phyloP scores from a whole-genome alignment of 1,284 basidiomycete genomes.

The Calocybe gambosa region DNA sequence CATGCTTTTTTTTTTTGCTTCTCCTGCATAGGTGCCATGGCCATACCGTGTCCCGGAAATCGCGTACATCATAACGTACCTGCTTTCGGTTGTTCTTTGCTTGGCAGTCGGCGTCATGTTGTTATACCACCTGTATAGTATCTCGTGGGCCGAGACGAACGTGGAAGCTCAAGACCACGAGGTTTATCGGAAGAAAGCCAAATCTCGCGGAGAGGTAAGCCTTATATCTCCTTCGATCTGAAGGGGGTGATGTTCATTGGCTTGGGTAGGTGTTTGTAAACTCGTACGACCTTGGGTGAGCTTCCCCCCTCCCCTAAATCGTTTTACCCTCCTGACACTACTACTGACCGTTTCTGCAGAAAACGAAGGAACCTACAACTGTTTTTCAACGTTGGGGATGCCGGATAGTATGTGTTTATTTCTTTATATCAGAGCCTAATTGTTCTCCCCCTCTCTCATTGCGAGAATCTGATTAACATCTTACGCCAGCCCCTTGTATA shows the following conservation, averaged over 20 bases:
- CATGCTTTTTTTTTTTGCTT: not conserved
- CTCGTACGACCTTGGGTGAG: conserved; percentile 84
- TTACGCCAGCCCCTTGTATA: conserved; percentile 55
- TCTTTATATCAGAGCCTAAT: not conserved
- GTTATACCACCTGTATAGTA: conserved; percentile 73
- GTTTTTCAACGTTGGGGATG: conserved; percentile 85
- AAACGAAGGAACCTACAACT: conserved; percentile 66
- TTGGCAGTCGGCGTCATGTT: conserved; percentile 80
- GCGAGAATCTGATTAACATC: too few relatives aligned
- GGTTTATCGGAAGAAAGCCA: conserved; percentile 69
- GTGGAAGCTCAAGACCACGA: conserved; percentile 90
- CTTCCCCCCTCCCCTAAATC: too few relatives aligned
- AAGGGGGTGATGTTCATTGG: not conserved
- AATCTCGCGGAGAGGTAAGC: conserved; percentile 63
- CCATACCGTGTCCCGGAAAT: conserved; percentile 59
- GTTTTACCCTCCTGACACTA: not conserved
- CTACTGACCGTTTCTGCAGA: conserved; percentile 24
- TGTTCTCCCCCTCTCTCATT: not conserved
- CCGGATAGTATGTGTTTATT: conserved; percentile 62
- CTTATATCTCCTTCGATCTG: not conserved
- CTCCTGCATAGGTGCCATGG: conserved; percentile 47
- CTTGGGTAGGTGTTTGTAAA: conserved; percentile 76
- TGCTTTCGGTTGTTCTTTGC: conserved; percentile 72
- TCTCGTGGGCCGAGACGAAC: conserved; percentile 80
- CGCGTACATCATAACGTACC: conserved; percentile 68